Base-by-base conservation (phyloP, 2,329 filamentous ascomycete genomes). In the Fusarium humuli region DNA sequence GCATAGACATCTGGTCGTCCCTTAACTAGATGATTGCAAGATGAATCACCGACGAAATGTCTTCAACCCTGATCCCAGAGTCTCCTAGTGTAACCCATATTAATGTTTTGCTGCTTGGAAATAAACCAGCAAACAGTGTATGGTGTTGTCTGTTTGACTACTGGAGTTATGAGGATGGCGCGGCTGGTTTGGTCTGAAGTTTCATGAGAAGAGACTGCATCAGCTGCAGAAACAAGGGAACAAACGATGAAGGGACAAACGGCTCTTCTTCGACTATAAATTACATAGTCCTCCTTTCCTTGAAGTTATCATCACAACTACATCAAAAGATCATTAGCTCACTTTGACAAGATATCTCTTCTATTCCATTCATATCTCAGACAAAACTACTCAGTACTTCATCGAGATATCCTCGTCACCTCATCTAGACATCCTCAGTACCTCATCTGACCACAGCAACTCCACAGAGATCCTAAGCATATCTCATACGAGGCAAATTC, bases 101-200 rank as follows among this genome's bases (percentile, higher is more conserved):
- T 4, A 13, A 14, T 47, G 32, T 13, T 27, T 54, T 34, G 20
- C 32, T 22, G 42, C 18, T 20, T 52, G 45, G 46, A 16, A 47
- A 47, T 10, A 22, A 57, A 27, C 57, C 37, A 45, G 30, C 45
- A 50, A 69, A 52, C 29, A 44, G 32, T 40, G 44, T 54, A 68
- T 55, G n/a, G 44, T 25, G 29, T 20, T 45, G 41, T 55, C 44
- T 54, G 22, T 7, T 49, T 23, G 32, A 53, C 20, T 5, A 48
- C 58, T 22, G 22, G 40, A 47, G 40, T 42, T 20, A 46, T 27
- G 30, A 50, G 20, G 30, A 60, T 45, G 44, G 29, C 23, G 47
- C 11, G 23, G 37, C 13, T 57, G 29, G 42, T 41, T 41, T 40
- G 37, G 22, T 48, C 18, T 50, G 6, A 4, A 50, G 41, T 58